A percentile compares a stretch with the other conserved stretches of the same genome.
Evolutionary conservation across 2,329 filamentous ascomycete genomes (phyloP).

Genomic region (Canariomyces notabilis): DNA sequence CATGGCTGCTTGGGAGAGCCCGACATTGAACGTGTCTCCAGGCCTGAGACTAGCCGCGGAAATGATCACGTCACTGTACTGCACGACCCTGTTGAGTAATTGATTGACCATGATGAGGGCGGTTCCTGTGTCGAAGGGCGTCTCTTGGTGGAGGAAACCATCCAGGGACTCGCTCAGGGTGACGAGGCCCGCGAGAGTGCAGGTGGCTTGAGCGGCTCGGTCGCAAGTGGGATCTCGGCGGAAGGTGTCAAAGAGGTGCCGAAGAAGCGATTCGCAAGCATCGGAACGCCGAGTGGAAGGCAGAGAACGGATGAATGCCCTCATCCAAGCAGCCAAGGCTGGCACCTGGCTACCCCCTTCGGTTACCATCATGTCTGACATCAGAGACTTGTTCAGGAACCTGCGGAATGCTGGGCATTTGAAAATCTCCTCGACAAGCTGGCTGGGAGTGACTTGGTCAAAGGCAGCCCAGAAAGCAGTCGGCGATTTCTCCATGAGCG

Average conservation of each 20-base stretch:
- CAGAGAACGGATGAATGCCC: conserved; percentile 71
- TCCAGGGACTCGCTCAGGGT: conserved; percentile 53
- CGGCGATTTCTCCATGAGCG: conserved; percentile 68
- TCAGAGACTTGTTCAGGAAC: conserved; percentile 58
- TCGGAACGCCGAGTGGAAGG: conserved; percentile 70
- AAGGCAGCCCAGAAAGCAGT: conserved; percentile 85
- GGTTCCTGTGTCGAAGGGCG: conserved; percentile 43
- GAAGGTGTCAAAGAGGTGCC: conserved; percentile 65
- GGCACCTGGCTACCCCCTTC: conserved; percentile 51
- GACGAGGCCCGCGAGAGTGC: conserved; percentile 60
- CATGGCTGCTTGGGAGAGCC: conserved; percentile 52
- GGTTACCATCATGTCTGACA: conserved; percentile 45
- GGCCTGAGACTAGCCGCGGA: conserved; percentile 45
- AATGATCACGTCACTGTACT: conserved; percentile 57
- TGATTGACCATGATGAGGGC: conserved; percentile 59
- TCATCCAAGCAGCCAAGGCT: conserved; percentile 72
- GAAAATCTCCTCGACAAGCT: conserved; percentile 80
- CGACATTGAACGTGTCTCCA: conserved; percentile 43
- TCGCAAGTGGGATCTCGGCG: conserved; percentile 51
- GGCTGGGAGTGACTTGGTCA: conserved; percentile 71
- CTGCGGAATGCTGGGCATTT: conserved; percentile 61
- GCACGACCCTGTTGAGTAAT: conserved; percentile 60
- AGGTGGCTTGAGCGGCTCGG: conserved; percentile 53
- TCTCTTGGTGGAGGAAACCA: conserved; percentile 47
- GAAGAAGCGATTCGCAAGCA: conserved; percentile 72